A percentile compares a stretch with the other conserved stretches of the same genome.
These are phyloP conservation scores for Tetradesmus lagerheimii DNA, from an alignment of 139 green algal genomes.

Conservation along the genomic window DNA sequence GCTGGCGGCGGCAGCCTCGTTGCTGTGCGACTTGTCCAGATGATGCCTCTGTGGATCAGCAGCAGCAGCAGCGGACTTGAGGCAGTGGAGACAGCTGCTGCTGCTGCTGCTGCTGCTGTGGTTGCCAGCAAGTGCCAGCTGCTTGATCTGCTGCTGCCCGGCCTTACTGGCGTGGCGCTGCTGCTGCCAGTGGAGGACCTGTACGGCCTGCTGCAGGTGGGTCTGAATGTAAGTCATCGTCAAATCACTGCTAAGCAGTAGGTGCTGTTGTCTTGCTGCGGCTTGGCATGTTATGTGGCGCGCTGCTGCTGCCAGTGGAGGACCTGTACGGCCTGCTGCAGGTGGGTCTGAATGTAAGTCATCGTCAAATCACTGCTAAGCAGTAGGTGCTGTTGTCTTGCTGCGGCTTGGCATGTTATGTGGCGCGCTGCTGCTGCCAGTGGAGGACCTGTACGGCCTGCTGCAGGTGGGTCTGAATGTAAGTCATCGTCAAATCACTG, in stretches of 20 bases:
- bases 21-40: neutral
- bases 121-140: neutral
- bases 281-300: neutral
- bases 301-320: neutral
- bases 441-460: neutral
- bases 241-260: too few species aligned
- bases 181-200: constrained; percentile 33
- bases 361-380: too few species aligned
- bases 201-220: constrained; percentile 35
- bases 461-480: neutral
- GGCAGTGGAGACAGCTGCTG: neutral
- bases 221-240: too few species aligned
- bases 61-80: neutral
- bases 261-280: neutral
- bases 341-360: neutral
- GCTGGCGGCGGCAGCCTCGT: constrained; percentile 8
- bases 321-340: neutral
- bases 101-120: neutral
- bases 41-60: constrained; percentile 1
- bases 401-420: too few species aligned
- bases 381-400: neutral
- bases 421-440: neutral
- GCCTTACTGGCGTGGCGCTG: neutral
- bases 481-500: too few species aligned
- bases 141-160: constrained; percentile 5